Percentiles rank a stretch among this genome's conserved stretches.
Conservation (phyloP, 257 asterid species). For the Misopates orontium region DNA sequence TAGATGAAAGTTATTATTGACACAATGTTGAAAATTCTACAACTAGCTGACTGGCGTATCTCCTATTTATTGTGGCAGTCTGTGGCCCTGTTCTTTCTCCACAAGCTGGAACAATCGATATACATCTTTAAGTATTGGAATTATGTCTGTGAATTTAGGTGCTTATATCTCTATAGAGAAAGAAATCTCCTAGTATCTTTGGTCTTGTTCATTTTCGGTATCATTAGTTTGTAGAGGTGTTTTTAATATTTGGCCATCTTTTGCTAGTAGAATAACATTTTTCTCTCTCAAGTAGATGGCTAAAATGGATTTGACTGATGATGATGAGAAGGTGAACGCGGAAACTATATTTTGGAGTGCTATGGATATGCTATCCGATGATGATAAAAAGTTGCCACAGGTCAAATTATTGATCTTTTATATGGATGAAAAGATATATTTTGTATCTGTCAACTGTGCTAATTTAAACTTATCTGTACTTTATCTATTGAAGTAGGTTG, state of each 20-base stretch:
- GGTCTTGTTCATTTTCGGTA: constrained; percentile 7
- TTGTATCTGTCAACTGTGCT: not conserved
- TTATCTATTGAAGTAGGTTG: constrained; percentile 49
- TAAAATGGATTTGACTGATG: constrained; percentile 83
- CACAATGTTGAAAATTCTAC: constrained; percentile 9
- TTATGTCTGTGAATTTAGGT: constrained; percentile 2
- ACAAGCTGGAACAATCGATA: not conserved
- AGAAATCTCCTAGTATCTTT: constrained; percentile 7
- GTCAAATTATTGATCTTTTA: constrained; percentile 39
- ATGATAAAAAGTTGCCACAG: constrained; percentile 95
- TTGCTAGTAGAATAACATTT: constrained; percentile 24
- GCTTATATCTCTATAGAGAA: not conserved
- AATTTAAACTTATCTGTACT: constrained; percentile 4
- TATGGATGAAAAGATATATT: constrained; percentile 15
- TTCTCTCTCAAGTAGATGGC: constrained; percentile 66
- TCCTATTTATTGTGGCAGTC: constrained; percentile 6
- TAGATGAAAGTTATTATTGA: constrained; percentile 7
- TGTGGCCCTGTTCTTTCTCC: not conserved
- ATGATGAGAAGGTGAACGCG: constrained; percentile 79
- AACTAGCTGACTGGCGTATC: not conserved
- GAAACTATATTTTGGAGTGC: constrained; percentile 99
- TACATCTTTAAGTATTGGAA: not conserved
- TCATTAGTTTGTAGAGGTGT: constrained; percentile 3
- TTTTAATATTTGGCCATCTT: constrained; percentile 20
- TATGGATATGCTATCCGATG: constrained; percentile 98